Evolutionary conservation across 768 basidiomycete genomes (phyloP), one percentile per base, ranked within the genome.

Genomic region (Gloeopeniophorella convolvens): DNA sequence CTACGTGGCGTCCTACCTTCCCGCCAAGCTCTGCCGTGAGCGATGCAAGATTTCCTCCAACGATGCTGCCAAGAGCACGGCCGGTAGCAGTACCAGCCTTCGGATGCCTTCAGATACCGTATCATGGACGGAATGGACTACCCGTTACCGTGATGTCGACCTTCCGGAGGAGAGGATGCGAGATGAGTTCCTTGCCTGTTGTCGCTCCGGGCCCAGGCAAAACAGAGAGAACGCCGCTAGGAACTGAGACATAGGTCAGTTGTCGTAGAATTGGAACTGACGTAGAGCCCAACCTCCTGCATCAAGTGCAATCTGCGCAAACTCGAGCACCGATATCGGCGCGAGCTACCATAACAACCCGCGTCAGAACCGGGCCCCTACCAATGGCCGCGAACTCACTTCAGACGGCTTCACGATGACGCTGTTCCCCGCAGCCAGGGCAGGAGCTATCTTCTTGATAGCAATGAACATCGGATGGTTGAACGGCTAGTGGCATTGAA

Each of bases 391-490:
- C 33, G 30, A 15, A 54, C 63, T 44, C 43, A 81, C 83, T 71
- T 90, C 86, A 36, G 87, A 88, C 1, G 88, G 85, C 59, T 90
- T 91, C 16, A 90, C 80, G 42, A 91, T 74, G 40, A 92, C 82
- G 45, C 82, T 82, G 60, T 90, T 91, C 4, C 89, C 89, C 7
- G 88, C 85, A 36, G 89, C 89, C 23, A 92, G 70, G 1, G 87
- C 89, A 5, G 87, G 87, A 0, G 83, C 86, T 47, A 92, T 84
- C 67, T 93, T 93, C 72, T 93, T 93, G 45, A 92, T 64, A 2
- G 88, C 87, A 54, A 93, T 93, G 30, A 93, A 65, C n/a, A 93
- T 69, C 1, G 90, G 90, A 57, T 93, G 89, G 58, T 93, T 93
- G 65, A 91, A 92, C 2, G 89, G 87, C 85, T 89, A 54, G 13